These are phyloP conservation scores for Leptodontidium sp. DNA, from an alignment of 2,329 filamentous ascomycete species.

Conservation along the genomic window DNA sequence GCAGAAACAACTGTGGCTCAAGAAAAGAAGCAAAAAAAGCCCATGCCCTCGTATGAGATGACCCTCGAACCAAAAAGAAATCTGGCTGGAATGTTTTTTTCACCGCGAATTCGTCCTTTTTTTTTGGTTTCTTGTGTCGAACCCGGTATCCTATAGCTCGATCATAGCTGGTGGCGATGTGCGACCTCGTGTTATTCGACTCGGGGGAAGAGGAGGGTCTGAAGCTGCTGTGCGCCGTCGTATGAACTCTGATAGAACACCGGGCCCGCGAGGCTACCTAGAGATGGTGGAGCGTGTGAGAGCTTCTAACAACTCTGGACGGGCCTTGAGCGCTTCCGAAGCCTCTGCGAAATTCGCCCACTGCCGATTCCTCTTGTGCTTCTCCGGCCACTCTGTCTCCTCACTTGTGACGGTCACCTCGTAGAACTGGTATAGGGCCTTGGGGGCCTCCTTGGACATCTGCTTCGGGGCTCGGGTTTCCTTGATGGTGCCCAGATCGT, in stretches of 20 bases:
- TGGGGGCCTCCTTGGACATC: conserved; percentile 67
- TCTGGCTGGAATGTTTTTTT: conserved; percentile 33
- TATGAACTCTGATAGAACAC: conserved; percentile 41
- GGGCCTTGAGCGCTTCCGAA: conserved; percentile 74
- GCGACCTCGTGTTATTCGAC: conserved; percentile 20
- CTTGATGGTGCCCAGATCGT: conserved; percentile 84
- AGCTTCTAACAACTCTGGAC: conserved; percentile 90
- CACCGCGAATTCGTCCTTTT: conserved; percentile 36
- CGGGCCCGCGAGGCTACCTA: conserved; percentile 50
- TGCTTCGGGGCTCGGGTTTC: conserved; percentile 85
- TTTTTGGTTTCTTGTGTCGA: conserved; percentile 31
- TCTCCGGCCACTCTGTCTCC: conserved; percentile 90
- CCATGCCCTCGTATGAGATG: conserved; percentile 35
- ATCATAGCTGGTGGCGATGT: conserved; percentile 29
- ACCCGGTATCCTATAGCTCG: conserved; percentile 43
- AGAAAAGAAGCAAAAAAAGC: conserved; percentile 38
- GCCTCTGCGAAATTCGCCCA: conserved; percentile 92
- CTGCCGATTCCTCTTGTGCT: conserved; percentile 85
- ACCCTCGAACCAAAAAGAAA: conserved; percentile 29
- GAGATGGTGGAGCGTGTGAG: conserved; percentile 70
- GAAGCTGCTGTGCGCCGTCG: conserved; percentile 21
- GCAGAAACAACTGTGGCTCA: conserved; percentile 38
- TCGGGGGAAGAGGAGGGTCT: conserved; percentile 3
- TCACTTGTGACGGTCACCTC: conserved; percentile 89
- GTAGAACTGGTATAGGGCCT: conserved; percentile 79